Base-by-base conservation (phyloP, 2,329 filamentous ascomycete species). In the Leptographium radiaticola region DNA sequence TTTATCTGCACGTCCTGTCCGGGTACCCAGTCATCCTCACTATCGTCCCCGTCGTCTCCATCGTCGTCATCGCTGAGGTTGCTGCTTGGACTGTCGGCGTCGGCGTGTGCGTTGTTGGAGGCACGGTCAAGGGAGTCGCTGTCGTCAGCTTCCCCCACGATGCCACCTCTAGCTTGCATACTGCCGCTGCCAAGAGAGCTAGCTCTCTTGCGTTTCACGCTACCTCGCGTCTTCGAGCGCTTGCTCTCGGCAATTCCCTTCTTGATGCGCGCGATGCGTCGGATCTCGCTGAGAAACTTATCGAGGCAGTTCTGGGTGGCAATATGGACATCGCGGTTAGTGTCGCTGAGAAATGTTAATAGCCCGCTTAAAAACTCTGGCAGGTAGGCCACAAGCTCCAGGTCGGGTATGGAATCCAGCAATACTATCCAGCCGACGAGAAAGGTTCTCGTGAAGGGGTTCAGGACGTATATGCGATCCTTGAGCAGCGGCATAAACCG, bases 1-100 rank as follows among this genome's bases (percentile, higher is more conserved):
- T 97, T 91, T 57, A 98, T 87, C 56, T 94, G 86, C 9, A 96
- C 89, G 67, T 98, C 93, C 68, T 98, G 93, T 1, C 94, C 93
- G 0, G 94, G 94, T 47, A 97, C 84, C 89, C 91, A 98, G 64
- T 97, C 93, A 56, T 90, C 90, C 61, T 95, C 90, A 46, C 79
- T 82, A 57, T 81, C 83, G 16, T 75, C 70, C 34, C 78, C 78
- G 6, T 80, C 76, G 38, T 79, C 77, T 36, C 75, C 76, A 1
- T 79, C 77, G 8, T 82, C 79, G 44, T 74, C 89, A 68, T 97
- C 91, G 1, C 90, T 93, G 0, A 90, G 93, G 49, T 96, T 84
- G 89, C 89, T 97, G 64, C 96, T 90, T 56, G 89, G 89, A 61
- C 95, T 89, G 45, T 79, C 81, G 25, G 75, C 77, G 2, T 79